A percentile compares a stretch with the other conserved stretches of the same genome.
These are phyloP conservation scores for Acer yangbiense DNA, from an alignment of 345 rosid genomes.

Conservation along the genomic window DNA sequence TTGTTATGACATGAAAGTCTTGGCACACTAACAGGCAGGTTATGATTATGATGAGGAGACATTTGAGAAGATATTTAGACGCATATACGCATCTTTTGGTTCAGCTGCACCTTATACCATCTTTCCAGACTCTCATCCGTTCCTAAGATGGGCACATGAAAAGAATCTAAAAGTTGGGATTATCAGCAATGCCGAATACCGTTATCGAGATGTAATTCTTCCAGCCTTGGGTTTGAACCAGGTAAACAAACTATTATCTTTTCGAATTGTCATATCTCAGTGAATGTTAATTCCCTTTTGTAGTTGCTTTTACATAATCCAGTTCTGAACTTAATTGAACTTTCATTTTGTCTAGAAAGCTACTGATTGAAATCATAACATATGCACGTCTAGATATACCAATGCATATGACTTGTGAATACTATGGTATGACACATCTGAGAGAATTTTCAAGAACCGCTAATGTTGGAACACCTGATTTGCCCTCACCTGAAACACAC, in stretches of 20 bases:
- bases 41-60: slow-evolving; percentile 93
- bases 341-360: background rate
- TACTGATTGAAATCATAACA: background rate
- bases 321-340: background rate
- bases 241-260: slow-evolving; percentile 39
- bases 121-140: slow-evolving; percentile 79
- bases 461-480: background rate
- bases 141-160: slow-evolving; percentile 82
- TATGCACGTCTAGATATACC: background rate
- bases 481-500: background rate
- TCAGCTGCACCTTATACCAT: slow-evolving; percentile 87
- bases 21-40: slow-evolving; percentile 67
- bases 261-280: background rate
- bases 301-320: background rate
- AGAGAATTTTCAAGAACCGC: background rate
- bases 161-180: slow-evolving; percentile 73
- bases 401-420: background rate
- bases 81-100: slow-evolving; percentile 91
- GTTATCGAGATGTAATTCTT: slow-evolving; percentile 86
- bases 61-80: slow-evolving; percentile 78
- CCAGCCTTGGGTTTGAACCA: slow-evolving; percentile 81
- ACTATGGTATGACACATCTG: background rate
- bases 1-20: slow-evolving; percentile 2
- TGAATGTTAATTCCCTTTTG: slow-evolving; percentile 3
- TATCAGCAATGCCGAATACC: slow-evolving; percentile 85